Evolutionary conservation across 108 stramenopile genomes (phyloP), one percentile per base, ranked within the genome.

Genomic region (Aurantiochytrium sp.): DNA sequence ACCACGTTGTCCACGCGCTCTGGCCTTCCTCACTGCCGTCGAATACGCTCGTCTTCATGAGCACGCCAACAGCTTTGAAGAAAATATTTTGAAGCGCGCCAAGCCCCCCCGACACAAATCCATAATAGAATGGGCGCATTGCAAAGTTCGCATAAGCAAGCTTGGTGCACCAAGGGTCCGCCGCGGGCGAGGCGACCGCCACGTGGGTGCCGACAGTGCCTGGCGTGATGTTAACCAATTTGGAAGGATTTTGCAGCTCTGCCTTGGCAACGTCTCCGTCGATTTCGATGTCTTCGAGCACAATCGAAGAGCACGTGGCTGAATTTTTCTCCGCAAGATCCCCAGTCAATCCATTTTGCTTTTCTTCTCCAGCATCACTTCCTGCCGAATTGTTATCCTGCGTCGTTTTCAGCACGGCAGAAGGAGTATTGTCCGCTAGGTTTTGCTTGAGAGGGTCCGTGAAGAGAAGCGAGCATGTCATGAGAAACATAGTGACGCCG

Each of bases 1-100:
- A 83, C 51, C 76, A 47, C 16, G 49, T 83, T 6, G 10, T 25
- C 76, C 76, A 83, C 25, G 76, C 76, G 28, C 25, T 53, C 0
- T 83, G n/a, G 45, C 76, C 76, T 23, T 69, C 64, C 18, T 69
- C 64, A 6, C 18, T 69, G n/a, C 23, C 76, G 4, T 83, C 76
- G 23, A 83, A 83, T 0, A 83, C 76, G 28, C 43, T 16, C 23
- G 49, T 28, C 4, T 83, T 83, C 76, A 83, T 83, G 1, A 83
- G 51, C 49, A 83, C 76, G 51, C 76, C 76, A 6, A 83, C 76
- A 23, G 23, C 28, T 35, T 83, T 83, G 51, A 83, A 83, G 49
- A 83, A 83, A 23, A 83, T 83, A 53, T 83, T 83, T 4, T 83
- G 76, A 0, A 83, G 45, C n/a, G 76, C 76, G 45, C 76, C 76